Conservation (phyloP, 441 rosid genomes). For the Theobroma grandiflorum region DNA sequence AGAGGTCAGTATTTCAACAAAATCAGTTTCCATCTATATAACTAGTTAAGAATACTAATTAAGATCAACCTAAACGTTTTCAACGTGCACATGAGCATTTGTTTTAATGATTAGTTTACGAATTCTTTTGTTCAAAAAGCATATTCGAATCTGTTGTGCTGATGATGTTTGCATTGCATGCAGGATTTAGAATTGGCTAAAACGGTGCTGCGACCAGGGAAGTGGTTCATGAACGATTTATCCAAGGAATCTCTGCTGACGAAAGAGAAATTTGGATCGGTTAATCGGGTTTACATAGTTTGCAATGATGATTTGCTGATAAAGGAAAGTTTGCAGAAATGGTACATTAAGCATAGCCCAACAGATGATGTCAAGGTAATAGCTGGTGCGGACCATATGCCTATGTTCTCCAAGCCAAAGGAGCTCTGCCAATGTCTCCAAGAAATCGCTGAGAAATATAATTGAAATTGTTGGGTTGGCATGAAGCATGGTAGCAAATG, state of each 20-base stretch:
- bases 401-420: conserved; percentile 54
- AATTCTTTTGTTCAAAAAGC: too few relatives aligned
- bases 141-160: not conserved
- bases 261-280: conserved; percentile 25
- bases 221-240: conserved; percentile 15
- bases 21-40: not conserved
- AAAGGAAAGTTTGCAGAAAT: conserved; percentile 21
- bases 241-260: conserved; percentile 13
- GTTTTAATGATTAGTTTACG: too few relatives aligned
- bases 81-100: too few relatives aligned
- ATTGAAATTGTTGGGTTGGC: not conserved
- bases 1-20: conserved; percentile 3
- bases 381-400: conserved; percentile 60
- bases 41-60: too few relatives aligned
- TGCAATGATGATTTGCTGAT: conserved; percentile 20
- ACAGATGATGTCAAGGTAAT: conserved; percentile 44
- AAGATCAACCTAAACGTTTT: too few relatives aligned
- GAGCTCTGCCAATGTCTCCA: conserved; percentile 44
- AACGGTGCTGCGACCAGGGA: not conserved
- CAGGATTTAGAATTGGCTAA: conserved; percentile 24
- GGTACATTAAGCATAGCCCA: conserved; percentile 22
- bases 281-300: conserved; percentile 13
- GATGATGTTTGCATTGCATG: not conserved
- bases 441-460: conserved; percentile 32
- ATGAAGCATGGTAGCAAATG: too few relatives aligned